These are phyloP conservation scores for Delphinella strobiligena DNA, from an alignment of 2,329 filamentous ascomycete genomes.

Conservation along the genomic window DNA sequence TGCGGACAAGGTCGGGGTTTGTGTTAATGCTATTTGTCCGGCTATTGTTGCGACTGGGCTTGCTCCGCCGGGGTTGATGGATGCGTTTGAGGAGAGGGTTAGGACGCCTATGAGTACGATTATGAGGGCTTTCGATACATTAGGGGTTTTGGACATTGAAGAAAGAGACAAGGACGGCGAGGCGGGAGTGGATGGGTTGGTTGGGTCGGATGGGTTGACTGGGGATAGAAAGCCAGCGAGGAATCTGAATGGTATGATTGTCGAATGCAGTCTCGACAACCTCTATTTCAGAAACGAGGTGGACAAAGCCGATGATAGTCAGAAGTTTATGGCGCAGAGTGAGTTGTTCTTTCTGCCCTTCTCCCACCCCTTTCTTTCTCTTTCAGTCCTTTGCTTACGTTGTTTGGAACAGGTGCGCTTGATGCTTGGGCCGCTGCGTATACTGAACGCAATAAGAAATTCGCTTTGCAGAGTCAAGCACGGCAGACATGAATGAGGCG, in stretches of 20 bases:
- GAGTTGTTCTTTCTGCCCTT: neutral
- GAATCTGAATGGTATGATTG: slow-evolving; percentile 16
- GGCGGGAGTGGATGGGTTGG: neutral
- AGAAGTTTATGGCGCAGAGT: slow-evolving; percentile 12
- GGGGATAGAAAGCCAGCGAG: too few species aligned
- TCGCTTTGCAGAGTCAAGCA: too few species aligned
- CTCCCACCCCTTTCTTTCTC: neutral
- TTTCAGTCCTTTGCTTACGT: neutral
- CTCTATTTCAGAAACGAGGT: slow-evolving; percentile 16
- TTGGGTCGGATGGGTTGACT: slow-evolving; percentile 14
- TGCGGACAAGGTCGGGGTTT: slow-evolving; percentile 22
- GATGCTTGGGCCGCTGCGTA: slow-evolving; percentile 18
- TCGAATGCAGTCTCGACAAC: slow-evolving; percentile 17
- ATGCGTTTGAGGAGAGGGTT: slow-evolving; percentile 26
- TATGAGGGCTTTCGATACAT: slow-evolving; percentile 26
- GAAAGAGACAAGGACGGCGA: slow-evolving; percentile 11
- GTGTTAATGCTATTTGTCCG: slow-evolving; percentile 29
- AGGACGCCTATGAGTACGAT: slow-evolving; percentile 29
- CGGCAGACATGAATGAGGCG: too few species aligned
- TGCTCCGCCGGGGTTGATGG: slow-evolving; percentile 25
- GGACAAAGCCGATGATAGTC: slow-evolving; percentile 9
- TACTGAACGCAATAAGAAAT: slow-evolving; percentile 16
- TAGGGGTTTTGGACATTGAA: slow-evolving; percentile 10
- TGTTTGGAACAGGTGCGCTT: slow-evolving; percentile 9
- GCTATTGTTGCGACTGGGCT: slow-evolving; percentile 28